Evolutionary conservation across 1,284 basidiomycete species (phyloP), one percentile per base, ranked within the genome.

Genomic region (Ustilago tritici): DNA sequence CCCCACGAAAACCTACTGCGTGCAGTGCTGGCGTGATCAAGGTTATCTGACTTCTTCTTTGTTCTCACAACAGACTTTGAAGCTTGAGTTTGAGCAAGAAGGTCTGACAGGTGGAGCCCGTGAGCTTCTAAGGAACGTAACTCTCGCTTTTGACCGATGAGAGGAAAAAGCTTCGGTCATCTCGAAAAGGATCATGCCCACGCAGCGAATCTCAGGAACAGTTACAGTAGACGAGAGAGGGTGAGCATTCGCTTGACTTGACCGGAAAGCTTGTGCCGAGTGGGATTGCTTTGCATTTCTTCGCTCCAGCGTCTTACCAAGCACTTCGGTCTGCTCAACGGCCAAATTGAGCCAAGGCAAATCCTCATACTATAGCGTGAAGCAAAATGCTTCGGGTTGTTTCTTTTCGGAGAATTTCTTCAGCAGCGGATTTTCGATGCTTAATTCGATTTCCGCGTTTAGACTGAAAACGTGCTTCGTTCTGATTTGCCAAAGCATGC

Each of bases 401-500:
- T 34, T 47, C 41, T 12, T 57, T 32, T 57, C 58, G 58, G 50
- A 54, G 52, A 61, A 54, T 54, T 43, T 53, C 40, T 31, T 17
- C 43, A n/a, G 15, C 58, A 14, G 15, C 58, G 19, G 31, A 43
- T 32, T 50, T 11, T 50, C 49, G 46, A 61, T 61, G 58, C 58
- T 61, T 52, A 61, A 17, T 55, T 61, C 60, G 60, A 61, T 61
- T 31, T 55, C 53, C 62, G 62, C 56, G 56, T 38, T 23, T 8
- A 57, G 41, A 62, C 34, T 56, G 28, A 2, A 15, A 28, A 31
- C 28, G 17, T 56, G 53, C 43, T 14, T 28, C 23, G 23, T 41
- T 32, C 31, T 50, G 23, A 31, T 32, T 9, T 28, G 14, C 17
- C 12, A 32, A 11, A 50, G 31, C 49, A 0, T 12, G 3, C 10